Evolutionary conservation across 2,329 filamentous ascomycete genomes (phyloP).

Genomic region (Colletotrichum liaoningense): DNA sequence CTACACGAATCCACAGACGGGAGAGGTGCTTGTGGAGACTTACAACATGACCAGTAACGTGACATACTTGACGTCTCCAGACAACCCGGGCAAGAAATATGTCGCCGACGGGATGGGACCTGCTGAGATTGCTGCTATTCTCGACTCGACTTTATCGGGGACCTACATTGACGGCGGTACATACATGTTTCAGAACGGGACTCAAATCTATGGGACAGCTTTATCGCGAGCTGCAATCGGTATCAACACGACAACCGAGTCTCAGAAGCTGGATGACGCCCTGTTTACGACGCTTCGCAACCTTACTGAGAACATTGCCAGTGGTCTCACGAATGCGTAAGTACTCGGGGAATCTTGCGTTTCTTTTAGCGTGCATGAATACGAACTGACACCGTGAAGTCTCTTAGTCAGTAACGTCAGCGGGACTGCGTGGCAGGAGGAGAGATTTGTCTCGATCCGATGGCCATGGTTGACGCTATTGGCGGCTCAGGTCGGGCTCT

Average conservation of each 20-base stretch:
- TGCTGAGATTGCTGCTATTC: not conserved
- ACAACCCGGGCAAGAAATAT: slow-evolving; percentile 1
- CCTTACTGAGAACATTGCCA: slow-evolving; percentile 22
- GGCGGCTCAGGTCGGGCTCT: slow-evolving; percentile 17
- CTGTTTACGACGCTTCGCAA: slow-evolving; percentile 6
- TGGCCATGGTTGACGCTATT: slow-evolving; percentile 27
- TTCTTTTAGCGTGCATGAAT: not conserved
- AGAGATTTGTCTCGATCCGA: slow-evolving; percentile 14
- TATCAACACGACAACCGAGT: not conserved
- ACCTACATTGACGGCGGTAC: not conserved
- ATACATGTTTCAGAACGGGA: slow-evolving; percentile 6
- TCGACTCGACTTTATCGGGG: not conserved
- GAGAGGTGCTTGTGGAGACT: slow-evolving; percentile 4
- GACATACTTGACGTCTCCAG: slow-evolving; percentile 24
- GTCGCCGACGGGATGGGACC: slow-evolving; percentile 9
- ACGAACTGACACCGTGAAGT: not conserved
- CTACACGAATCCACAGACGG: not conserved
- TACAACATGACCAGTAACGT: slow-evolving; percentile 9
- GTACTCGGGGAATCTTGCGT: not conserved
- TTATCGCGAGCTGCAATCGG: slow-evolving; percentile 13
- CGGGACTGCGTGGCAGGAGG: slow-evolving; percentile 19
- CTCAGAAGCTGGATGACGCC: slow-evolving; percentile 20
- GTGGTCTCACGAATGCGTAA: slow-evolving; percentile 23
- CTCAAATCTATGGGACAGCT: slow-evolving; percentile 16
- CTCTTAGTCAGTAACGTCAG: slow-evolving; percentile 3